A percentile compares a stretch with the other conserved stretches of the same genome.
These are phyloP conservation scores for Termitomyces sp. DNA, from an alignment of 768 basidiomycete genomes.

Conservation along the genomic window DNA sequence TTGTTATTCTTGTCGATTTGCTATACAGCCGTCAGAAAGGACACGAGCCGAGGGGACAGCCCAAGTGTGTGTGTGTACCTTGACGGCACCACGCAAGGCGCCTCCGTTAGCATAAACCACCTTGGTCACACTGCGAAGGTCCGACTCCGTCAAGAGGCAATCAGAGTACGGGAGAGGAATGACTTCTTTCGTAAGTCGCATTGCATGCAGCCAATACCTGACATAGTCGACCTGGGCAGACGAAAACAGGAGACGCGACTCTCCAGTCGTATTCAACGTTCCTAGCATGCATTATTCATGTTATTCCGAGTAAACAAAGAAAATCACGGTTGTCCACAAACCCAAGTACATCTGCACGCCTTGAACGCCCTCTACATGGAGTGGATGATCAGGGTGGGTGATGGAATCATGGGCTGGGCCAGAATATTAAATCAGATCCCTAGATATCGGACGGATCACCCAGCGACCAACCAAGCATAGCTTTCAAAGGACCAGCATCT, in stretches of 20 bases:
- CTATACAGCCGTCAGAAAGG: conserved; percentile 28
- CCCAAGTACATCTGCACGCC: conserved; percentile 73
- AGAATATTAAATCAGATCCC: background rate
- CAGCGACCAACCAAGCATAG: conserved; percentile 43
- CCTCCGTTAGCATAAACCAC: conserved; percentile 50
- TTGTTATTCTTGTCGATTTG: conserved; percentile 79
- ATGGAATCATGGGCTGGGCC: conserved; percentile 61
- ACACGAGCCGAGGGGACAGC: background rate
- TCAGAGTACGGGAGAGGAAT: conserved; percentile 77
- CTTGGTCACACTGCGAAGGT: conserved; percentile 54
- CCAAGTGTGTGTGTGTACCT: conserved; percentile 30
- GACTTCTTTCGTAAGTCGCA: conserved; percentile 55
- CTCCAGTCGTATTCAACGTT: conserved; percentile 57
- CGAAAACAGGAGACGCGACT: conserved; percentile 77
- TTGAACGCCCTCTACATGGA: conserved; percentile 55
- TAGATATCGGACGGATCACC: background rate
- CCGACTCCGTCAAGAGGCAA: conserved; percentile 59
- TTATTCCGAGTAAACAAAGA: no score
- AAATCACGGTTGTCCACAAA: conserved; percentile 20
- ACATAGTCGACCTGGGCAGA: conserved; percentile 83
- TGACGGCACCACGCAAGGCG: conserved; percentile 54
- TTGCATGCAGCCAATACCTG: conserved; percentile 77
- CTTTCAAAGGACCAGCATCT: conserved; percentile 61
- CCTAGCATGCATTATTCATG: conserved; percentile 29
- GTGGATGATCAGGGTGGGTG: conserved; percentile 66